phyloP scores from a whole-genome alignment of 2,329 filamentous ascomycete genomes.

The Cryphonectria nitschkei region DNA sequence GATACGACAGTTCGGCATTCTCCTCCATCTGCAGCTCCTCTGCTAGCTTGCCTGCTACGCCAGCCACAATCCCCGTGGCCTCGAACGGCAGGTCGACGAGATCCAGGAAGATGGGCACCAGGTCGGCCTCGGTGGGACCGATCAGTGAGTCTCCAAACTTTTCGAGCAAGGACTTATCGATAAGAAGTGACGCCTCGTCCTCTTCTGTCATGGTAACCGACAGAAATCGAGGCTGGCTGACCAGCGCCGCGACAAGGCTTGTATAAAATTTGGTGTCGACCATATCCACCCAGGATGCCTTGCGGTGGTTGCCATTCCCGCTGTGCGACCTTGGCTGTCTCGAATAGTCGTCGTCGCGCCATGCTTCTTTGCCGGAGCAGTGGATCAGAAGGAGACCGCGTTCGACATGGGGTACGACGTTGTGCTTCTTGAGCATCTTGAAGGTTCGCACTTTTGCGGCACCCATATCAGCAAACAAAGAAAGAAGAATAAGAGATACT shows the following conservation, averaged over 20 bases:
- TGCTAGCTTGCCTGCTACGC: constrained; percentile 82
- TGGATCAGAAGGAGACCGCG: constrained; percentile 73
- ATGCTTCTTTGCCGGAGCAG: constrained; percentile 70
- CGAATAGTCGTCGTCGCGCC: constrained; percentile 42
- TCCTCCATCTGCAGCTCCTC: constrained; percentile 64
- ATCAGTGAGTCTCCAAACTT: constrained; percentile 76
- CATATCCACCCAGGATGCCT: constrained; percentile 57
- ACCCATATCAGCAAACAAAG: background rate
- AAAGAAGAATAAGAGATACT: background rate
- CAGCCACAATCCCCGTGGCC: constrained; percentile 92
- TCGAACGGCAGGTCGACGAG: constrained; percentile 80
- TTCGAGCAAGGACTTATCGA: constrained; percentile 69
- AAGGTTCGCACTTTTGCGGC: constrained; percentile 67
- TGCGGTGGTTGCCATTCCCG: constrained; percentile 41
- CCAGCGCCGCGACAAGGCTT: constrained; percentile 63
- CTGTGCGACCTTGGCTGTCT: constrained; percentile 42
- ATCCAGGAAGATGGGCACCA: constrained; percentile 88
- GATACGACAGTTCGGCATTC: constrained; percentile 81
- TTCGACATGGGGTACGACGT: constrained; percentile 74
- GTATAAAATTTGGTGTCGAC: constrained; percentile 68
- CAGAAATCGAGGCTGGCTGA: constrained; percentile 68
- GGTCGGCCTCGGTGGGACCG: constrained; percentile 70
- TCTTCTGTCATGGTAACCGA: constrained; percentile 74
- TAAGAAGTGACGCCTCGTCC: constrained; percentile 72
- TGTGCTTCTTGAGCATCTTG: constrained; percentile 74